Base-by-base conservation (phyloP, 1,284 basidiomycete genomes). In the Vanrija sp. region DNA sequence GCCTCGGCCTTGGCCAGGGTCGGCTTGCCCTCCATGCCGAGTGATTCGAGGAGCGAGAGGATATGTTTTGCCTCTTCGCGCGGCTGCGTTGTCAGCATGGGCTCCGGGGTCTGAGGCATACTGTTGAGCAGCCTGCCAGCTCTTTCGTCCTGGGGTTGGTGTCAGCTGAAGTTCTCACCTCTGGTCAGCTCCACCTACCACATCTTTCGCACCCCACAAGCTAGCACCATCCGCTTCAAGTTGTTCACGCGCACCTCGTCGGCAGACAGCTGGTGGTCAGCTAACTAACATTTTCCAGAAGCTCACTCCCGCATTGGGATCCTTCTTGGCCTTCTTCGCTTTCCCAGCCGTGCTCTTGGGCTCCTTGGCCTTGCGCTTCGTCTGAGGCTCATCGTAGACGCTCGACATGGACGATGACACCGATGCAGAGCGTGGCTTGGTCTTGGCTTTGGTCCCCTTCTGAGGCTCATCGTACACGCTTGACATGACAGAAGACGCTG, bases 21-120 rank as follows among this genome's bases (percentile, higher is more conserved):
- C 64, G 85, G 78, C n/a, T 86, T 81, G 3, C 88, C 86, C 2
- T 78, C 81, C 89, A 93, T 92, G 0, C 91, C 89, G 25, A 93
- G 80, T 0, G 84, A 85, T 5, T 76, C 65, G 7, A 93, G 79
- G 9, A 90, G 83, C 34, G 80, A 75, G 52, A 83, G 83, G 29
- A 92, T 78, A 45, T 83, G 83, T 44, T 78, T 74, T 43, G 89
- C 86, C 66, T 92, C 88, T 46, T 84, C 80, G 2, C 80, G 80
- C 0, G 84, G 79, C 73, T 75, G 40, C 0, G 12, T 6, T 3
- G 49, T 54, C 23, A 50, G 46, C 15, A 29, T 16, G 4, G 29
- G 42, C 34, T 43, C 50, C 15, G 8, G 38, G 19, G 4, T 1
- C 12, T 38, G n/a, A 21, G 5, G 52, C 67, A 39, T 46, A 71